Evolutionary conservation across 2,329 filamentous ascomycete species (phyloP).

Genomic region (Onygenales sp.): DNA sequence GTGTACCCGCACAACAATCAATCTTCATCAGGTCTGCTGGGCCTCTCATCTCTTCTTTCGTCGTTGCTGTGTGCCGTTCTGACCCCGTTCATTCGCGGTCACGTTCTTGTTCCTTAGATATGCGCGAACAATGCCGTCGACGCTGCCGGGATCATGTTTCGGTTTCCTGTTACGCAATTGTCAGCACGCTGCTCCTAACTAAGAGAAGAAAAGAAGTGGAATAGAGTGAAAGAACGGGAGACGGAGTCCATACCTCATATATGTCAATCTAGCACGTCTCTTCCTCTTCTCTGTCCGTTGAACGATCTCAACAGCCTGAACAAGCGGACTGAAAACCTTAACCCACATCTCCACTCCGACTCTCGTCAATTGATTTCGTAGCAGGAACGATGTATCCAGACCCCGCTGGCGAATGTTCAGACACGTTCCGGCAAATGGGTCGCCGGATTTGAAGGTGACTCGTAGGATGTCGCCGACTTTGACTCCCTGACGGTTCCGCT

Average conservation of each 20-base stretch:
- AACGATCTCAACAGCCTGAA: constrained; percentile 87
- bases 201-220: not conserved
- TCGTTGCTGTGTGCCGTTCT: not conserved
- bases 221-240: not conserved
- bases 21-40: not conserved
- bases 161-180: constrained; percentile 43
- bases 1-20: not conserved
- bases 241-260: constrained; percentile 55
- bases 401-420: constrained; percentile 81
- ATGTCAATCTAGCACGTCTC: constrained; percentile 78
- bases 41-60: not conserved
- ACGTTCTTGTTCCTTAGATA: constrained; percentile 46
- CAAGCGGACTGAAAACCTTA: constrained; percentile 85
- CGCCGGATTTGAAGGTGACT: constrained; percentile 72
- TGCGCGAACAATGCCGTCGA: constrained; percentile 66
- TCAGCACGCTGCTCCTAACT: not conserved
- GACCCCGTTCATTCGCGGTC: too few species aligned
- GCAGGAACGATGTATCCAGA: constrained; percentile 76
- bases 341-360: constrained; percentile 95
- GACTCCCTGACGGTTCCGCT: constrained; percentile 64
- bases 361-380: constrained; percentile 77
- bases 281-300: constrained; percentile 77
- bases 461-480: constrained; percentile 85
- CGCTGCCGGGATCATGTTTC: constrained; percentile 77
- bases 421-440: constrained; percentile 83